These are phyloP conservation scores for Parasitella parasitica DNA, from an alignment of 371 early-diverging fungal species.

Conservation along the genomic window DNA sequence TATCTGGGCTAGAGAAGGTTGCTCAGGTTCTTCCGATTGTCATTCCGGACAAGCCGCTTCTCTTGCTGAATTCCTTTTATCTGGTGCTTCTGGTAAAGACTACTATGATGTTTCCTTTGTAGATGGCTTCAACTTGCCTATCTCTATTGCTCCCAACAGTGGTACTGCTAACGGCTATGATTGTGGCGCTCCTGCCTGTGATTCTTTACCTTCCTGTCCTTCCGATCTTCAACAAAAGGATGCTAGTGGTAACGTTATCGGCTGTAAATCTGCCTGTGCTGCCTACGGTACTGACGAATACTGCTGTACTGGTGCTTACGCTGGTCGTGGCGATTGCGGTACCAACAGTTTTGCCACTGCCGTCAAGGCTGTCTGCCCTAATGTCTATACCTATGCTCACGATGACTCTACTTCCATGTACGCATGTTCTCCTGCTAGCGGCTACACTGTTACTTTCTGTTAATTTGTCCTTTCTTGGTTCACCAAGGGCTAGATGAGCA, in stretches of 20 bases:
- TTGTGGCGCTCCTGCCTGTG: constrained; percentile 37
- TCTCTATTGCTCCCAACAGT: constrained; percentile 28
- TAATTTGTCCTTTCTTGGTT: background rate
- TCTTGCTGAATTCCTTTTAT: constrained; percentile 30
- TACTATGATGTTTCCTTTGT: constrained; percentile 42
- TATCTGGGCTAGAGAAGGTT: constrained; percentile 41
- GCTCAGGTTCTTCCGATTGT: constrained; percentile 25
- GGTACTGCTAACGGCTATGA: constrained; percentile 19
- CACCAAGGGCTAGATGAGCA: background rate
- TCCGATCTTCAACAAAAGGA: constrained; percentile 27
- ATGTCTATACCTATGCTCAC: constrained; percentile 27
- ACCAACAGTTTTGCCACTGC: constrained; percentile 9
- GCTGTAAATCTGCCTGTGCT: constrained; percentile 30
- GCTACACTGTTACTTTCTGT: constrained; percentile 30
- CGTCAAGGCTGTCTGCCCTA: constrained; percentile 22
- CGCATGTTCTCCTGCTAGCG: constrained; percentile 17
- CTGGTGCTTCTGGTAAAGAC: constrained; percentile 17
- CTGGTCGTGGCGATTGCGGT: constrained; percentile 16
- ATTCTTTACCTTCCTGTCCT: constrained; percentile 30
- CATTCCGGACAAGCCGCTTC: constrained; percentile 33
- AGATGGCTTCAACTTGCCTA: constrained; percentile 40
- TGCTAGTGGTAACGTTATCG: constrained; percentile 29
- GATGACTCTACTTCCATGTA: constrained; percentile 32
- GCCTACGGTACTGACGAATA: constrained; percentile 24
- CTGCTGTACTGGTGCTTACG: constrained; percentile 25